Evolutionary conservation across 768 basidiomycete species (phyloP), one percentile per base, ranked within the genome.

Genomic region (Royoungia palumana): DNA sequence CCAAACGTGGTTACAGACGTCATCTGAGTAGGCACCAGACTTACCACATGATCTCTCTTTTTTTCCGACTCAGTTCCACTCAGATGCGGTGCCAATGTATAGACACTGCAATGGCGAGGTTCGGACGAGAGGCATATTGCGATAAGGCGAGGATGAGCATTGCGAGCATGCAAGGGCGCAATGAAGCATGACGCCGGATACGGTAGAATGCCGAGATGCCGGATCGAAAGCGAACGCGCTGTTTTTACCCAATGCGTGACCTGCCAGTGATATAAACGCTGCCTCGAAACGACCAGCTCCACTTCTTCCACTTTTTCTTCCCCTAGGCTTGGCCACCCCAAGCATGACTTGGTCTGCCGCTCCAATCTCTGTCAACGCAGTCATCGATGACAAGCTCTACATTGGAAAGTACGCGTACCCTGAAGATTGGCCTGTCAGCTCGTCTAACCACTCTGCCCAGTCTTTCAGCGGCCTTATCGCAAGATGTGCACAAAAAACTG

Each of bases 371-470:
- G 21, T 65, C 21, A 41, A 46, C 19, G 47, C 67, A 11, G 58
- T 71, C 46, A 50, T 70, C 28, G 61, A 66, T 24, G 58, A 67
- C 44, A 58, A 59, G 24, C 53, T 70, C 37, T 72, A 62, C 51
- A 60, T 70, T 13, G 69, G 70, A 61, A 71, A 72, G 69, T 70
- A 54, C 42, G 69, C 8, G 10, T n/a, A 28, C 28, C n/a, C 4
- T 22, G 19, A 9, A 6, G 30, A 10, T 19, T 27, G 41, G 22
- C n/a, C 14, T n/a, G n/a, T 35, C 25, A 11, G 1, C 21, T 30
- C 32, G 19, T 39, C 57, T 53, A 21, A 40, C 35, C 32, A 25
- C 30, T 14, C 17, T 5, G 2, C 20, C 16, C 44, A 71, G 70
- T 48, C 57, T 71, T 22, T 57, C 67, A 2, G 56, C 70, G 0